Evolutionary conservation across 257 asterid species (phyloP).

Genomic region (Rauvolfia tetraphylla): DNA sequence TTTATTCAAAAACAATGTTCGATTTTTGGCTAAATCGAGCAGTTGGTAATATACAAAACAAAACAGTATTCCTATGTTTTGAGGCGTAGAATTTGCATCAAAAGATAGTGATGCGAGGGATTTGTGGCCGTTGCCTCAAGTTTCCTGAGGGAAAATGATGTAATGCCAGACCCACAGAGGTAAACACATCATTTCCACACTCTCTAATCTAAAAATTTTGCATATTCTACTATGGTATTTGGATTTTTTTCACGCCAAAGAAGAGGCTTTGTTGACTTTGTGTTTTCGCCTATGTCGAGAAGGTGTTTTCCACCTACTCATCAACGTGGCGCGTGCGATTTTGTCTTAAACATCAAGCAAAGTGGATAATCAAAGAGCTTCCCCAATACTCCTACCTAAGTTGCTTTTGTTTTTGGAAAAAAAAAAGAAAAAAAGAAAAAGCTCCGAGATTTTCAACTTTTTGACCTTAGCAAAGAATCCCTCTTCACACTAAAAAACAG

Average conservation of each 20-base stretch:
- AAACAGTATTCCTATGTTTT: neutral
- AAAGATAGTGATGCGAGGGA: neutral
- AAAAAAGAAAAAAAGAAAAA: too few relatives aligned
- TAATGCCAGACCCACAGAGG: neutral
- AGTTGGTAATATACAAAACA: neutral
- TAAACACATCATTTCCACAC: neutral
- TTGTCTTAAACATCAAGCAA: slow-evolving; percentile 5
- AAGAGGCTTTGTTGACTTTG: too few relatives aligned
- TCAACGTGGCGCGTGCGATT: slow-evolving; percentile 6
- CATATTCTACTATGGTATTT: too few relatives aligned
- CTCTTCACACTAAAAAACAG: too few relatives aligned
- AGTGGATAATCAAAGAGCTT: neutral
- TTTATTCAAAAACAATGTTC: too few relatives aligned
- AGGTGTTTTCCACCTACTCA: neutral
- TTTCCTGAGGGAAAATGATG: neutral
- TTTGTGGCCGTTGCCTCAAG: neutral
- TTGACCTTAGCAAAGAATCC: too few relatives aligned
- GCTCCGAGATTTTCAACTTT: too few relatives aligned
- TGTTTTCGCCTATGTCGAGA: too few relatives aligned
- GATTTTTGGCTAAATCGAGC: too few relatives aligned
- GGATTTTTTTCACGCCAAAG: too few relatives aligned
- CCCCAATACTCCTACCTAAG: neutral
- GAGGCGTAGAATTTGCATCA: neutral
- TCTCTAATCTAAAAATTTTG: too few relatives aligned
- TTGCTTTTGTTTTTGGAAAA: too few relatives aligned